Conservation (phyloP, 805 yeast species). For the Nakazawaea wyomingensis region DNA sequence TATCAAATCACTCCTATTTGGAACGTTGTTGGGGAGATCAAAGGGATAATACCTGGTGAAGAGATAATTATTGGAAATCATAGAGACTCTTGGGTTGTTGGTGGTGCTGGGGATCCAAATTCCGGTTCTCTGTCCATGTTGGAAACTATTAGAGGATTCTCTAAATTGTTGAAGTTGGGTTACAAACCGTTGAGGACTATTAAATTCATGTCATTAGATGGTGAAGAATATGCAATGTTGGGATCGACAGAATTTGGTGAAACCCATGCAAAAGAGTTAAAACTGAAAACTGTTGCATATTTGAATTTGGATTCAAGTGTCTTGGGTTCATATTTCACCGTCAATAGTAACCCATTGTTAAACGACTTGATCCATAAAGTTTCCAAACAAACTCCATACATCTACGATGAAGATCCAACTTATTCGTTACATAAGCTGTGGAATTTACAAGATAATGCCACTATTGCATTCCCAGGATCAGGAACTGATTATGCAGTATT, state of each 20-base stretch:
- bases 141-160: constrained; percentile 48
- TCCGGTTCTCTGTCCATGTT: constrained; percentile 45
- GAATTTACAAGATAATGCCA: constrained; percentile 28
- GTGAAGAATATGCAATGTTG: constrained; percentile 42
- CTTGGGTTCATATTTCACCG: constrained; percentile 42
- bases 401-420: constrained; percentile 30
- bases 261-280: constrained; percentile 33
- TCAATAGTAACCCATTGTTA: constrained; percentile 55
- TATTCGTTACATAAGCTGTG: constrained; percentile 46
- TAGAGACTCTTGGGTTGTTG: constrained; percentile 45
- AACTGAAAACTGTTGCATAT: constrained; percentile 42
- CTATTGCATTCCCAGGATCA: constrained; percentile 39
- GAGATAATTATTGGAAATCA: constrained; percentile 51
- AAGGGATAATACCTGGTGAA: constrained; percentile 49
- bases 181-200: constrained; percentile 38
- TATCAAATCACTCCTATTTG: constrained; percentile 38
- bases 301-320: constrained; percentile 49
- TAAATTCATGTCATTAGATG: constrained; percentile 37
- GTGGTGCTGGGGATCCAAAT: constrained; percentile 48
- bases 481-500: constrained; percentile 55
- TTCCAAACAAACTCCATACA: constrained; percentile 41
- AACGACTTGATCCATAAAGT: constrained; percentile 38
- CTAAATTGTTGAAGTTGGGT: constrained; percentile 38
- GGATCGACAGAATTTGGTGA: constrained; percentile 58
- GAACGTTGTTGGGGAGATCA: constrained; percentile 49